Evolutionary conservation across 768 basidiomycete genomes (phyloP).

Genomic region (Boletus eberwhitei): DNA sequence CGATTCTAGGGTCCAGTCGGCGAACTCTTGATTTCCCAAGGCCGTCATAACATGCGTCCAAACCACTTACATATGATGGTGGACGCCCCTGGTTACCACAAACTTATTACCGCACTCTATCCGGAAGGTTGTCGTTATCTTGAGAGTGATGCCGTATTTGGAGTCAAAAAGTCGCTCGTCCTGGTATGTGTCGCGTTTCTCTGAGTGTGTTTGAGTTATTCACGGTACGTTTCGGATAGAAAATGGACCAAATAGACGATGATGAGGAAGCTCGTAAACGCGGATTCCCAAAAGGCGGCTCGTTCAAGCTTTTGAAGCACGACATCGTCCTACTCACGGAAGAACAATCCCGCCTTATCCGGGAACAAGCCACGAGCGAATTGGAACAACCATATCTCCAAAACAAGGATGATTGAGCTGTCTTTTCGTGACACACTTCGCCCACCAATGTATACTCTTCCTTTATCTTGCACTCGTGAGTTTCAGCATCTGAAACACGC

Average conservation of each 20-base stretch:
- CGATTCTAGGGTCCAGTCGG: conserved; percentile 64
- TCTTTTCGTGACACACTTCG: not conserved
- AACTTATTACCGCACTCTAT: conserved; percentile 71
- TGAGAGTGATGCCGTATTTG: conserved; percentile 73
- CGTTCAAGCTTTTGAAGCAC: conserved; percentile 46
- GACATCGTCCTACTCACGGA: conserved; percentile 46
- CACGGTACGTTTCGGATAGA: conserved; percentile 32
- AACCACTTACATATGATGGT: conserved; percentile 78
- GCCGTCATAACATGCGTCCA: conserved; percentile 74
- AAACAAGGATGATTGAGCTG: not conserved
- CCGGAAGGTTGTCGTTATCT: conserved; percentile 67
- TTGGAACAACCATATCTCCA: not conserved
- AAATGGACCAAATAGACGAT: conserved; percentile 51
- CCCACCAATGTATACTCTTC: not conserved
- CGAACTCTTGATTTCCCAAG: conserved; percentile 48
- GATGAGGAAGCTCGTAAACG: conserved; percentile 51
- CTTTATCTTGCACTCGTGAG: not conserved
- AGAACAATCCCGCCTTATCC: conserved; percentile 36
- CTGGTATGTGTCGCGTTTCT: conserved; percentile 48
- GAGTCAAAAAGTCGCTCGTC: conserved; percentile 74
- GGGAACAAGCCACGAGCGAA: conserved; percentile 16
- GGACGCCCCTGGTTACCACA: conserved; percentile 68
- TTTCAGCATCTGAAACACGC: not conserved
- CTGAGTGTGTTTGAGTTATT: not conserved
- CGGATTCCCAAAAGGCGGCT: conserved; percentile 40